Base-by-base conservation (phyloP, 2,329 filamentous ascomycete genomes). In the Trichoderma sp. region DNA sequence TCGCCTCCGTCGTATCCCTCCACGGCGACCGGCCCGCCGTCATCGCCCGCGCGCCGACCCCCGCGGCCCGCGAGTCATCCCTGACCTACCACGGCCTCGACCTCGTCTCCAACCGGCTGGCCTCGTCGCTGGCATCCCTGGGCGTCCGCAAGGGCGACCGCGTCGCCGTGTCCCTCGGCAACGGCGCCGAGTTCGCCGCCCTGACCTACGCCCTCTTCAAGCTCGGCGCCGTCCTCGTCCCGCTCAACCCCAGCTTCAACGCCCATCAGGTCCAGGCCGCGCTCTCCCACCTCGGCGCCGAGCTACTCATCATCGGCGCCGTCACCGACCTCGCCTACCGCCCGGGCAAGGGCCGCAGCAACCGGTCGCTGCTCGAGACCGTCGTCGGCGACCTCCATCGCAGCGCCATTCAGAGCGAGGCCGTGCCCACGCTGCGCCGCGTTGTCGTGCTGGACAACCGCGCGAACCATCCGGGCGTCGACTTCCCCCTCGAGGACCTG, bases 161-260 rank as follows among this genome's bases (percentile, higher is more conserved):
- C 39, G 91, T 98, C 12, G 93, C 91, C 15, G 87, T 97, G 28
- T 94, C 89, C 67, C 79, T 97, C 59, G 94, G 94, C 17, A 98
- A 97, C 77, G 89, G 88, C 48, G 81, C 89, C 70, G 93, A 97
- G 76, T 94, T 92, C 74, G 92, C 91, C 3, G 88, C 89, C 57
- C 83, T 95, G 21, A 94, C 90, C 6, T 98, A 98, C 77, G 93
- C 93, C 0, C 77, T 95, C 63, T 97, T 94, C 81, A 98, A 98
- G 77, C 84, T 98, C 10, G 95, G 95, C n/a, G 94, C 92, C 26
- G 86, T 98, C 58, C 81, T 98, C 68, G 93, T 96, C n/a, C 95
- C 94, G 0, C 79, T 98, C 26, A 98, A 99, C 75, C 94, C 93
- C 21, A 89, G 87, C 1, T 98, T 98, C 81, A 96, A 92, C 70